Conservation (phyloP, 1,284 basidiomycete species). For the Moniliophthora roreri region DNA sequence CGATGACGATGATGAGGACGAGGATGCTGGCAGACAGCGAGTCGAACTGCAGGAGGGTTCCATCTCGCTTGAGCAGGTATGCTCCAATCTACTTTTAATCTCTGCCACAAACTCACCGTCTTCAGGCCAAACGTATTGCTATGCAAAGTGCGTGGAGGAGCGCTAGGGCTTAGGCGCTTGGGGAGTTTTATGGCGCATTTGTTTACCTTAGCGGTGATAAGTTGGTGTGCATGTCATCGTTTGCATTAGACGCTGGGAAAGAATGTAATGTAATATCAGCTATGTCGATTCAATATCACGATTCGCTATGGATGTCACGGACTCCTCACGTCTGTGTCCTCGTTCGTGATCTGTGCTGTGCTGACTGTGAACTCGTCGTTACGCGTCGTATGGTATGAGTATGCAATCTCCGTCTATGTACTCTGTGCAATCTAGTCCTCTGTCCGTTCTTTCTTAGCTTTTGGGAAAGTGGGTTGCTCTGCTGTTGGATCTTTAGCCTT, state of each 20-base stretch:
- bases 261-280: constrained; percentile 5
- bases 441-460: constrained; percentile 20
- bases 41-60: constrained; percentile 77
- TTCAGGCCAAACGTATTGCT: constrained; percentile 62
- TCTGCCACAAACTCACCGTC: constrained; percentile 9
- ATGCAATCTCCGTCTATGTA: too few species aligned
- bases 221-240: too few species aligned
- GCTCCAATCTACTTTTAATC: constrained; percentile 19
- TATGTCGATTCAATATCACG: background rate
- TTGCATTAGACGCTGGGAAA: background rate
- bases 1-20: constrained; percentile 62
- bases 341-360: too few species aligned
- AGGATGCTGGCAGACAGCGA: constrained; percentile 62
- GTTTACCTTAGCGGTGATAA: too few species aligned
- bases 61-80: constrained; percentile 86
- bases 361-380: too few species aligned
- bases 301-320: too few species aligned
- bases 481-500: background rate
- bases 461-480: constrained; percentile 13
- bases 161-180: constrained; percentile 39
- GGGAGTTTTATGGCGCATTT: background rate
- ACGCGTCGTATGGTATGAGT: too few species aligned
- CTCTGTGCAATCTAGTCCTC: constrained; percentile 10
- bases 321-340: too few species aligned
- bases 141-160: constrained; percentile 77